These are phyloP conservation scores for Ceratocystiopsis brevicomis DNA, from an alignment of 2,329 filamentous ascomycete genomes.

Conservation along the genomic window DNA sequence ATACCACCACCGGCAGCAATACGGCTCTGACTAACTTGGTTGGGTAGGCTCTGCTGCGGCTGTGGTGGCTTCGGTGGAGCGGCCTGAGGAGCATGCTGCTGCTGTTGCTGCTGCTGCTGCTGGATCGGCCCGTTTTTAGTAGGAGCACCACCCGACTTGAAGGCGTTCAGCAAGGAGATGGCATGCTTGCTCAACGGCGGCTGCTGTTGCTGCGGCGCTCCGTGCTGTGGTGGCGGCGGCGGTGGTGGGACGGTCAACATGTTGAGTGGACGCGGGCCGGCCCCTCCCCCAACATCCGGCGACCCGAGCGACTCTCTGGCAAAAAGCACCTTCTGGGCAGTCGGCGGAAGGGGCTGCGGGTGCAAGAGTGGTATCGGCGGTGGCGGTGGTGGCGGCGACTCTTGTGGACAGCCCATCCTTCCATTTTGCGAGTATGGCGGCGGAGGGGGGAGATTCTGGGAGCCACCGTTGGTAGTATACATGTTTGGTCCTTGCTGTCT, in stretches of 20 bases:
- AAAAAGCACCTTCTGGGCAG: constrained; percentile 34
- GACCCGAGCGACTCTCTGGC: constrained; percentile 21
- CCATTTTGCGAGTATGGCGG: neutral
- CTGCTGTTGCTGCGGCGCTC: constrained; percentile 8
- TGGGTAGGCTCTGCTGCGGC: neutral
- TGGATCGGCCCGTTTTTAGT: neutral
- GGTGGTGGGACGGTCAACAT: constrained; percentile 8
- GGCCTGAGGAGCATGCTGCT: neutral
- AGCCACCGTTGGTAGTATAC: too few relatives aligned
- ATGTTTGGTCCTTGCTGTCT: too few relatives aligned
- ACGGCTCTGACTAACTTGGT: neutral
- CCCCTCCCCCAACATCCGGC: constrained; percentile 11
- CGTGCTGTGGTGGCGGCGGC: constrained; percentile 9
- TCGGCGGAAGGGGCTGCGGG: constrained; percentile 34
- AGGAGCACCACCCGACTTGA: constrained; percentile 16
- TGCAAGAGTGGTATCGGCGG: constrained; percentile 18
- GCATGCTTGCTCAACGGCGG: constrained; percentile 17
- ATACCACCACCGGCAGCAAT: too few relatives aligned
- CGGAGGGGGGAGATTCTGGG: too few relatives aligned
- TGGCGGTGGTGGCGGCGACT: neutral
- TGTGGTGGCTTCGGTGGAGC: neutral
- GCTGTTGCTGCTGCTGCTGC: neutral
- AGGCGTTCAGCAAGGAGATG: constrained; percentile 20
- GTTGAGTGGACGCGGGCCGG: neutral
- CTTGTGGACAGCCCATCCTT: too few relatives aligned